These are phyloP conservation scores for Rhodofomes roseus DNA, from an alignment of 1,284 basidiomycete genomes.

Conservation along the genomic window DNA sequence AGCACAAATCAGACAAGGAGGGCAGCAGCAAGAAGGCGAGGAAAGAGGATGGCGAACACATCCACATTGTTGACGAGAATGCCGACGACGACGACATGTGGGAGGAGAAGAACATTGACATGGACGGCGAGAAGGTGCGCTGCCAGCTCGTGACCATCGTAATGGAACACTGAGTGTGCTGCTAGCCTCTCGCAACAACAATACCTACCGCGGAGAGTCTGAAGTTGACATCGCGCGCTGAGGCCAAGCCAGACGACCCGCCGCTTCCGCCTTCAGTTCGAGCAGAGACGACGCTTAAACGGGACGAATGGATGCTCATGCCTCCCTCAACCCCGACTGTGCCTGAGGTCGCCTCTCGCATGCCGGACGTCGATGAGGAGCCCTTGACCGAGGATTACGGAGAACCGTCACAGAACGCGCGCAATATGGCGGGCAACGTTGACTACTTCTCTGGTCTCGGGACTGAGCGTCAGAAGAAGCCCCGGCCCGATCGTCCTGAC, in stretches of 20 bases:
- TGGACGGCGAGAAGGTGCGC: conserved; percentile 69
- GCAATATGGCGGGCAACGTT: conserved; percentile 50
- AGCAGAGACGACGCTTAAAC: conserved; percentile 51
- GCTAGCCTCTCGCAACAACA: conserved; percentile 57
- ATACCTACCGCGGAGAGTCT: conserved; percentile 82
- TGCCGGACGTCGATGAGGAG: conserved; percentile 36
- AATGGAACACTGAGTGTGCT: conserved; percentile 7
- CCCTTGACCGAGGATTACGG: conserved; percentile 71
- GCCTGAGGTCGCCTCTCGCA: conserved; percentile 19
- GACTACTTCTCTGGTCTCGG: conserved; percentile 89
- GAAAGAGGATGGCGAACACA: conserved; percentile 26
- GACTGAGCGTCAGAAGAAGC: conserved; percentile 68
- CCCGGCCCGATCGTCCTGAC: conserved; percentile 60
- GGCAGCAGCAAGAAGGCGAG: conserved; percentile 33
- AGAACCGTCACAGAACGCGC: conserved; percentile 45
- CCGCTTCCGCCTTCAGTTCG: conserved; percentile 40
- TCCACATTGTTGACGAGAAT: conserved; percentile 65
- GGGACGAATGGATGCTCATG: conserved; percentile 92
- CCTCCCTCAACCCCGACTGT: conserved; percentile 31
- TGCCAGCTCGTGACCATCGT: background rate
- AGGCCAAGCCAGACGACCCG: conserved; percentile 38
- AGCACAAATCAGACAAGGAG: conserved; percentile 43
- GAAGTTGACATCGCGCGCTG: conserved; percentile 58
- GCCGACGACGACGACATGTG: conserved; percentile 69
- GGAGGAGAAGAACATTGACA: conserved; percentile 85